A percentile compares a stretch with the other conserved stretches of the same genome.
These are phyloP conservation scores for Zoysia pacifica DNA, from an alignment of 176 grass and related monocot genomes.

Conservation along the genomic window DNA sequence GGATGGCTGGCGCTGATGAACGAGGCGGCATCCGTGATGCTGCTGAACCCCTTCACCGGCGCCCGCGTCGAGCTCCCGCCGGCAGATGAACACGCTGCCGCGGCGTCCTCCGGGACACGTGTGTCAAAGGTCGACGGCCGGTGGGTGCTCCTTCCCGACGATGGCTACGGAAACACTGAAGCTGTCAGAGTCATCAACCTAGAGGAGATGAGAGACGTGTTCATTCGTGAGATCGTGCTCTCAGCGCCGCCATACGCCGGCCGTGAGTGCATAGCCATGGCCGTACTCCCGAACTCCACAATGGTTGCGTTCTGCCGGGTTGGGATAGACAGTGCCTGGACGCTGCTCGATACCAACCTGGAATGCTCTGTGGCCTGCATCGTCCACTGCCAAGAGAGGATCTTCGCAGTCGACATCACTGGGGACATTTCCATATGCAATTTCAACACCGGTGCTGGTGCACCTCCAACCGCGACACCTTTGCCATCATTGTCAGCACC, in stretches of 20 bases:
- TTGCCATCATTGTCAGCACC: background rate
- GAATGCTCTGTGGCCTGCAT: background rate
- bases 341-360: constrained; percentile 6
- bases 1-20: constrained; percentile 34
- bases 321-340: background rate
- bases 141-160: background rate
- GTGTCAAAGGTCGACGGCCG: background rate
- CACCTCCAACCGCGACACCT: background rate
- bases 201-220: background rate
- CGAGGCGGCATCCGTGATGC: constrained; percentile 20
- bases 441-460: background rate
- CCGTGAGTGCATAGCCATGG: constrained; percentile 7
- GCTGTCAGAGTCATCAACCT: background rate
- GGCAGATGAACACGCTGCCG: constrained; percentile 11
- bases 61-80: constrained; percentile 9
- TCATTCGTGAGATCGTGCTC: constrained; percentile 26
- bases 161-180: background rate
- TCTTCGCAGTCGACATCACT: background rate
- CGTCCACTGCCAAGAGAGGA: background rate
- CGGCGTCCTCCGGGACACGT: background rate
- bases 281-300: constrained; percentile 2
- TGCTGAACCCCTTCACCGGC: constrained; percentile 40
- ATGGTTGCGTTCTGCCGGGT: constrained; percentile 26
- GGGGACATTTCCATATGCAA: constrained; percentile 11
- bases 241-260: background rate